Percentiles rank a stretch among this genome's conserved stretches.
These are phyloP conservation scores for Stevia rebaudiana DNA, from an alignment of 140 eudicot species.

Conservation along the genomic window DNA sequence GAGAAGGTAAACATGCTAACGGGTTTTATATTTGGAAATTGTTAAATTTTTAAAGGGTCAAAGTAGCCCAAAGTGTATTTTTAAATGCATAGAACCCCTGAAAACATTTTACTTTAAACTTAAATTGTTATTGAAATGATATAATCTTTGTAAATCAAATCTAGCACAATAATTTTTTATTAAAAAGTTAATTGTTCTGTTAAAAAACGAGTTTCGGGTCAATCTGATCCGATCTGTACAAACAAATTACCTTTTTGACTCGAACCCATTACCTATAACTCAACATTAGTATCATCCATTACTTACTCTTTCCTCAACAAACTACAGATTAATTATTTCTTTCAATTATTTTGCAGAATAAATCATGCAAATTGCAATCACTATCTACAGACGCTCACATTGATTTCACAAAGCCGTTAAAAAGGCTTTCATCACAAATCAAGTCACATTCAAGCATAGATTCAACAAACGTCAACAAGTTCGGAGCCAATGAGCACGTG, in stretches of 20 bases:
- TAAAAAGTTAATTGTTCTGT: not conserved
- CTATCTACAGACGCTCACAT: slow-evolving; percentile 45
- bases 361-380: slow-evolving; percentile 49
- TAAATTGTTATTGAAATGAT: not conserved
- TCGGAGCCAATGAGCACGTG: slow-evolving; percentile 30
- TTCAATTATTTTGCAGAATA: slow-evolving; percentile 57
- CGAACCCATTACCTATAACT: not conserved
- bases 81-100: not conserved
- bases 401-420: slow-evolving; percentile 67
- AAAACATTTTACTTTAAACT: not conserved
- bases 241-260: not conserved
- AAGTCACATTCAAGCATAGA: slow-evolving; percentile 33
- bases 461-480: slow-evolving; percentile 28
- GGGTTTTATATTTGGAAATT: not conserved
- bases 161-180: not conserved
- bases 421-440: slow-evolving; percentile 33
- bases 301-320: not conserved
- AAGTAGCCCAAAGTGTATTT: not conserved
- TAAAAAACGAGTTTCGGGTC: not conserved
- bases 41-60: slow-evolving; percentile 1
- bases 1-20: slow-evolving; percentile 55
- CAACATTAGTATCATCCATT: not conserved
- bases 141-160: not conserved
- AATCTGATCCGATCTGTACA: not conserved
- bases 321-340: not conserved